Evolutionary conservation across 257 asterid genomes (phyloP).

Genomic region (Nemophila menziesii): DNA sequence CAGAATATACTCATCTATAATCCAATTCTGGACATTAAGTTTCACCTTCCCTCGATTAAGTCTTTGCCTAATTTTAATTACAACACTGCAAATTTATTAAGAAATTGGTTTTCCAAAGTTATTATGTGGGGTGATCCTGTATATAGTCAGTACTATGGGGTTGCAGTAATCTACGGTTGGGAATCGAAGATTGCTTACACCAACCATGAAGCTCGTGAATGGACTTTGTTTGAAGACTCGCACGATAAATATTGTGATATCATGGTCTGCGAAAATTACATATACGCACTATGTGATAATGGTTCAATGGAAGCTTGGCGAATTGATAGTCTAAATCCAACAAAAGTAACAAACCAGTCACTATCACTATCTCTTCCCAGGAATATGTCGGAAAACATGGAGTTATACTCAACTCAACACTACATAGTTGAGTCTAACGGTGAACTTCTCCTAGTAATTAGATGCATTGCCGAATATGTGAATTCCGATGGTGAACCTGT

Average conservation of each 20-base stretch:
- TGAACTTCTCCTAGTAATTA: conserved; percentile 10
- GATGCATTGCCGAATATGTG: conserved; percentile 29
- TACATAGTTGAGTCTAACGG: conserved; percentile 19
- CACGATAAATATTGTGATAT: neutral
- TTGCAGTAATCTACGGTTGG: neutral
- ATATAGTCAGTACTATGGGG: neutral
- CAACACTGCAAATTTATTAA: neutral
- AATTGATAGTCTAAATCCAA: neutral
- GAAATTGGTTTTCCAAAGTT: neutral
- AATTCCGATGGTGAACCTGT: conserved; percentile 15
- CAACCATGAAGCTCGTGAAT: neutral
- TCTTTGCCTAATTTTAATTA: neutral
- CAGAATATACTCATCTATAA: neutral
- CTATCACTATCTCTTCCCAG: neutral
- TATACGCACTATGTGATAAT: neutral
- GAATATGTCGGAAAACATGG: neutral
- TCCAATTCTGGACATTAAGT: neutral
- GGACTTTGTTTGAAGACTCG: neutral
- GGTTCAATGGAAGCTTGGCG: neutral
- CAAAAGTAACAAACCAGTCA: neutral
- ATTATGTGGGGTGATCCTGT: conserved; percentile 2
- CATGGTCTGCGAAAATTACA: neutral
- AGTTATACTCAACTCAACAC: conserved; percentile 3
- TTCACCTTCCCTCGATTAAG: neutral
- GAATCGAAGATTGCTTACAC: neutral